Evolutionary conservation across 495 filamentous ascomycete genomes (phyloP).

Genomic region (Penicillium chermesinum): DNA sequence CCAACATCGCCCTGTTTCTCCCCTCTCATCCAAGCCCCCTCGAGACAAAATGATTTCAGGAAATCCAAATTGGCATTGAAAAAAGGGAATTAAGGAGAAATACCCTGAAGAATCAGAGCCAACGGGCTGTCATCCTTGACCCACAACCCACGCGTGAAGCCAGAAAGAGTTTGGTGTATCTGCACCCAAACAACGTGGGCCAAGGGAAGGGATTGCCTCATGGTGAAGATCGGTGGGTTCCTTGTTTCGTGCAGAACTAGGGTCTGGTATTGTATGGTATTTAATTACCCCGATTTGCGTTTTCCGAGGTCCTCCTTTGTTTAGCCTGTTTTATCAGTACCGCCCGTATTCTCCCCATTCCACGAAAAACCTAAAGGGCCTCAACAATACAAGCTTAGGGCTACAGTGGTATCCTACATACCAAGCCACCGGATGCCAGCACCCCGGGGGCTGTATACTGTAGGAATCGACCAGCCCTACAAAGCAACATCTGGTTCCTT

Average conservation of each 20-base stretch:
- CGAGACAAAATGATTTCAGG: constrained; percentile 9
- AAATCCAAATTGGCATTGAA: too few species aligned
- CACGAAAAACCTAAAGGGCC: too few species aligned
- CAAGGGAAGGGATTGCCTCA: constrained; percentile 29
- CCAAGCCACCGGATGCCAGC: too few species aligned
- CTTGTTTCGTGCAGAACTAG: constrained; percentile 13
- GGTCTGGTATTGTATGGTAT: too few species aligned
- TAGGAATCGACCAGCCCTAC: too few species aligned
- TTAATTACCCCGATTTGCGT: too few species aligned
- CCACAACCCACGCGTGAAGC: constrained; percentile 40
- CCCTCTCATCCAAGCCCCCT: too few species aligned
- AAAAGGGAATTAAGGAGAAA: constrained; percentile 5
- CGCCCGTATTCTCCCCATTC: neutral
- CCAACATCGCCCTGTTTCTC: too few species aligned
- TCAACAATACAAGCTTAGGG: too few species aligned
- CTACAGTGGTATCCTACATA: too few species aligned
- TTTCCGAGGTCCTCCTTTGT: neutral
- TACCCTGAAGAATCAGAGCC: constrained; percentile 28
- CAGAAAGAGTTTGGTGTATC: constrained; percentile 38
- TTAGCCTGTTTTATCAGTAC: neutral
- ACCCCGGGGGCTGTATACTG: too few species aligned
- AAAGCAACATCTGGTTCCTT: too few species aligned
- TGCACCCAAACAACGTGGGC: constrained; percentile 45
- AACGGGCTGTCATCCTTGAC: constrained; percentile 39
- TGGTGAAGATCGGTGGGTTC: constrained; percentile 26